These are phyloP conservation scores for Megacollybia platyphylla DNA, from an alignment of 1,284 basidiomycete genomes.

Conservation along the genomic window DNA sequence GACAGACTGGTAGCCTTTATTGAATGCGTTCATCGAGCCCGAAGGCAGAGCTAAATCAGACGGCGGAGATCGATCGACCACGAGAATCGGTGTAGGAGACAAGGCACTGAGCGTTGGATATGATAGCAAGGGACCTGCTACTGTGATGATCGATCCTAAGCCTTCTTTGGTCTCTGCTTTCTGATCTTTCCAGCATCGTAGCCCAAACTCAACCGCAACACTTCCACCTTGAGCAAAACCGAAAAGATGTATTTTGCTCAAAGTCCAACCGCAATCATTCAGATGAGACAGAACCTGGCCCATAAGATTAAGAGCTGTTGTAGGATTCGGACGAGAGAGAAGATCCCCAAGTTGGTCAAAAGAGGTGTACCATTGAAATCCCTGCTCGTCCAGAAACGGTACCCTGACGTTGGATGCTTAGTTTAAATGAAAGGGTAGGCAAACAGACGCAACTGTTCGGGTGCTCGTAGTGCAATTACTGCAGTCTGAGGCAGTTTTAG, in stretches of 20 bases:
- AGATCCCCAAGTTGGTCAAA: constrained; percentile 73
- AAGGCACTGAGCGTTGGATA: constrained; percentile 47
- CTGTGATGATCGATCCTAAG: constrained; percentile 56
- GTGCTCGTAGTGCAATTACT: constrained; percentile 67
- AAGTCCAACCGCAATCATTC: constrained; percentile 44
- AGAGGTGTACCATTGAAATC: constrained; percentile 82
- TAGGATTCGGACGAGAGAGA: constrained; percentile 61
- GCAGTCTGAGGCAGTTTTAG: constrained; percentile 84
- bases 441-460: constrained; percentile 44
- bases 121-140: constrained; percentile 65
- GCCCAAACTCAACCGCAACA: constrained; percentile 57
- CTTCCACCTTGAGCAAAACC: constrained; percentile 87
- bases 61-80: constrained; percentile 42
- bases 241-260: constrained; percentile 67
- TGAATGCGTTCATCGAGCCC: constrained; percentile 32
- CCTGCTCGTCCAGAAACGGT: constrained; percentile 69
- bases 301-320: constrained; percentile 47
- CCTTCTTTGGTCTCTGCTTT: constrained; percentile 11
- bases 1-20: constrained; percentile 44
- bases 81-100: constrained; percentile 51
- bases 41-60: constrained; percentile 30
- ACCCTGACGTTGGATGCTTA: constrained; percentile 31
- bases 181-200: constrained; percentile 34
- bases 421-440: constrained; percentile 3
- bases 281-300: constrained; percentile 45